Conservation (phyloP, 2,329 filamentous ascomycete species). For the Fusarium sp. region DNA sequence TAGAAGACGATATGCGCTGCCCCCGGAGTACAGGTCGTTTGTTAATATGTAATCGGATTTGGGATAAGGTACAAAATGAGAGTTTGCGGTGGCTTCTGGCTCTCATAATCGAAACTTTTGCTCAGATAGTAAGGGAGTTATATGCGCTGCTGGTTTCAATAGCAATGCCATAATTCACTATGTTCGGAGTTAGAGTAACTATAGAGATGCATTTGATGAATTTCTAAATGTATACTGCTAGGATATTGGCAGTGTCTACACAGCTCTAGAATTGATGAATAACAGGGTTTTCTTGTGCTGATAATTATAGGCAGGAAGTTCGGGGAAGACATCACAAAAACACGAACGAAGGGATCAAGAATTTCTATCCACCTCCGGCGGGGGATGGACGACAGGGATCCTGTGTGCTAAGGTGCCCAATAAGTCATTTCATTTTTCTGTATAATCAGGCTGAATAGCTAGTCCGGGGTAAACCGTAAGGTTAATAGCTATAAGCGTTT, state of each 20-base stretch:
- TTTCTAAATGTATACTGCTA: accelerated
- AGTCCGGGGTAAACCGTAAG: neutral
- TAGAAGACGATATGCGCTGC: no score
- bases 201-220: neutral
- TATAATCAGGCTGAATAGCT: neutral
- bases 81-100: neutral
- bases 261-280: neutral
- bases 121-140: accelerated
- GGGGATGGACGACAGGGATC: neutral
- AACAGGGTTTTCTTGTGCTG: accelerated
- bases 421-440: neutral
- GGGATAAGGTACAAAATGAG: neutral
- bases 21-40: neutral
- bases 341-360: neutral
- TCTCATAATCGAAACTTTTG: accelerated
- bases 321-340: neutral
- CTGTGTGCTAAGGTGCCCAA: accelerated
- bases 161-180: neutral
- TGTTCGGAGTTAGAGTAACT: accelerated
- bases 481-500: neutral
- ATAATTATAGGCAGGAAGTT: neutral
- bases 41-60: accelerated
- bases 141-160: neutral
- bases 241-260: neutral
- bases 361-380: neutral